Evolutionary conservation across 352 stramenopile genomes (phyloP).

Genomic region (Globisporangium polare): DNA sequence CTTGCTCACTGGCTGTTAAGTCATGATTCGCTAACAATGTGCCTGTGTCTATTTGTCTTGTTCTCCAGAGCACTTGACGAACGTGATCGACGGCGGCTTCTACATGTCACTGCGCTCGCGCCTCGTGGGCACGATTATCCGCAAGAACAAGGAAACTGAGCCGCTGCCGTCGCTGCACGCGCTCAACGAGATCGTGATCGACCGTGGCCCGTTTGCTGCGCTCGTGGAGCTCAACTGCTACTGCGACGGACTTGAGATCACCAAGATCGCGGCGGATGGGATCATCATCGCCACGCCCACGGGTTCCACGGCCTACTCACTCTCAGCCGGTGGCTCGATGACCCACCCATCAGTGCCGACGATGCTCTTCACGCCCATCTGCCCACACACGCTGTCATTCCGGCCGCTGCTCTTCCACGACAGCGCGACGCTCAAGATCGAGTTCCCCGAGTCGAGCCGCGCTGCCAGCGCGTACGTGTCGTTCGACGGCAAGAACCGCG

Average conservation of each 20-base stretch:
- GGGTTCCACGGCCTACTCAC: slow-evolving; percentile 97
- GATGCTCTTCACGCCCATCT: slow-evolving; percentile 99
- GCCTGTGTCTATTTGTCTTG: background rate
- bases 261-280: slow-evolving; percentile 94
- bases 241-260: slow-evolving; percentile 95
- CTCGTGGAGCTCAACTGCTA: slow-evolving; percentile 97
- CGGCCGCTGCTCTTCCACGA: slow-evolving; percentile 90
- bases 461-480: slow-evolving; percentile 79
- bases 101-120: slow-evolving; percentile 81
- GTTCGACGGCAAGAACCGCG: slow-evolving; percentile 90
- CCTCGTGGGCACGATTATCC: slow-evolving; percentile 68
- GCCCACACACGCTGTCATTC: slow-evolving; percentile 96
- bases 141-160: slow-evolving; percentile 48
- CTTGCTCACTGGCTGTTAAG: background rate
- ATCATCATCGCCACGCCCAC: slow-evolving; percentile 98
- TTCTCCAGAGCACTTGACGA: slow-evolving; percentile 58
- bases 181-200: slow-evolving; percentile 98
- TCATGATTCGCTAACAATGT: background rate
- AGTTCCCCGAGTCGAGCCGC: slow-evolving; percentile 78
- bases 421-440: slow-evolving; percentile 87
- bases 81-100: slow-evolving; percentile 77
- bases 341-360: slow-evolving; percentile 96
- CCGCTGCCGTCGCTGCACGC: slow-evolving; percentile 83
- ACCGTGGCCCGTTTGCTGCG: slow-evolving; percentile 86
- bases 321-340: slow-evolving; percentile 97